Evolutionary conservation across 495 filamentous ascomycete genomes (phyloP).

Genomic region (Annulohypoxylon bovei): DNA sequence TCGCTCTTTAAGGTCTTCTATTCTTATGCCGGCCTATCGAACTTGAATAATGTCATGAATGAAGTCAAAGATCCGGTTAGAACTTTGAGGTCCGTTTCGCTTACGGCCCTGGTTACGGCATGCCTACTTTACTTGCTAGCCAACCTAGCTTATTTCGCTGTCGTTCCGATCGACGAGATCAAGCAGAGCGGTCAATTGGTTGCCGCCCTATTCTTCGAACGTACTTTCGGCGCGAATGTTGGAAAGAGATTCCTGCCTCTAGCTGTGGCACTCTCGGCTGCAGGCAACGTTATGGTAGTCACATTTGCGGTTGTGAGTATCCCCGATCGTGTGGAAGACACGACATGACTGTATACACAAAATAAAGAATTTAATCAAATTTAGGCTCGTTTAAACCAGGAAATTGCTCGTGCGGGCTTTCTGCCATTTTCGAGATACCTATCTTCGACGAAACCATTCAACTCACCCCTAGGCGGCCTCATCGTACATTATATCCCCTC

Average conservation of each 20-base stretch:
- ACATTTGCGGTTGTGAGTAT: constrained; percentile 68
- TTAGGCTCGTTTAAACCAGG: constrained; percentile 68
- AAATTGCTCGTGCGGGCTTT: constrained; percentile 64
- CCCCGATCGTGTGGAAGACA: background rate
- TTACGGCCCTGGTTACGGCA: constrained; percentile 68
- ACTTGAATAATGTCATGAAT: constrained; percentile 80
- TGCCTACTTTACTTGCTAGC: constrained; percentile 72
- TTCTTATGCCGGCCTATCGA: constrained; percentile 73
- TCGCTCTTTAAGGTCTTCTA: constrained; percentile 79
- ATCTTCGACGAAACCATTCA: constrained; percentile 73
- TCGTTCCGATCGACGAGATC: constrained; percentile 74
- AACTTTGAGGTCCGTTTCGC: constrained; percentile 71
- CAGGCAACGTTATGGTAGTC: constrained; percentile 82
- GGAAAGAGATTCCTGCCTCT: constrained; percentile 69
- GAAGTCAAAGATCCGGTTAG: constrained; percentile 76
- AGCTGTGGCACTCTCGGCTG: constrained; percentile 72
- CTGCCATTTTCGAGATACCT: constrained; percentile 71
- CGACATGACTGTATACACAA: background rate
- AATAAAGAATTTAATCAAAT: background rate
- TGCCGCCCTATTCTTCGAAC: constrained; percentile 73
- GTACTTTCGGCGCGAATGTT: constrained; percentile 67
- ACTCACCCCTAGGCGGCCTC: constrained; percentile 72
- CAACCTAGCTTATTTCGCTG: constrained; percentile 76
- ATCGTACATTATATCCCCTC: constrained; percentile 76
- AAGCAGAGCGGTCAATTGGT: constrained; percentile 73